Base-by-base conservation (phyloP, 345 rosid species). In the Salix purpurea region DNA sequence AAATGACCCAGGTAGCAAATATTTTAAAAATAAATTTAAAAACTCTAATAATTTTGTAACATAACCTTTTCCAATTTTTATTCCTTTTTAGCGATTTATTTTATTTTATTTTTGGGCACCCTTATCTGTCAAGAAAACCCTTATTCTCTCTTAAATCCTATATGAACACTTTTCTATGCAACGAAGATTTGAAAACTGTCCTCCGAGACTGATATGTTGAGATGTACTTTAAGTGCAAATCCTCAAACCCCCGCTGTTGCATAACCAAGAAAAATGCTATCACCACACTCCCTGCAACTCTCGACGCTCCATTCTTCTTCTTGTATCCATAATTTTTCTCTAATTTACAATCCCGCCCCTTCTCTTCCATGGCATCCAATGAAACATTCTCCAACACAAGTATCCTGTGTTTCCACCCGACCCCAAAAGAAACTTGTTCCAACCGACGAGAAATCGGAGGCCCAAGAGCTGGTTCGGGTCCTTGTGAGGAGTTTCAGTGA, bases 401-500 rank as follows among this genome's bases (percentile, higher is more conserved):
- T 88, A 32, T 67, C 75, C 56, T 83, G 91, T 71, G 78, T 80
- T 7, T 79, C 91, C 65, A 67, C 85, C 83, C 85, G 90, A 77
- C 90, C 89, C 78, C 82, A 80, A 81, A 88, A 88, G 78, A 89
- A 76, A 74, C 18, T 69, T 36, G 87, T 60, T 6, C 84, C 81
- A 13, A 23, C n/a, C 32, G 65, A 65, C 39, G 89, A 83, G 18
- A 86, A 89, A 0, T 52, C 81, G 76, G 97, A 89, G 81, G 80
- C 88, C 5, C 86, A 78, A 73, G 92, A 92, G 68, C 84, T 94
- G 67, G 97, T 89, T 39, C 80, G 91, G 81, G 72, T 69, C 23
- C 54, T 94, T 36, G 71, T 91, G 88, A 85, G 91, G 77, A 87
- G 83, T 62, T 88, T 83, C 67, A 75, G 86, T 64, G 90, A 81